Evolutionary conservation across 2,329 filamentous ascomycete species (phyloP), one percentile per base, ranked within the genome.

Genomic region (Phaeosphaeria sp.): DNA sequence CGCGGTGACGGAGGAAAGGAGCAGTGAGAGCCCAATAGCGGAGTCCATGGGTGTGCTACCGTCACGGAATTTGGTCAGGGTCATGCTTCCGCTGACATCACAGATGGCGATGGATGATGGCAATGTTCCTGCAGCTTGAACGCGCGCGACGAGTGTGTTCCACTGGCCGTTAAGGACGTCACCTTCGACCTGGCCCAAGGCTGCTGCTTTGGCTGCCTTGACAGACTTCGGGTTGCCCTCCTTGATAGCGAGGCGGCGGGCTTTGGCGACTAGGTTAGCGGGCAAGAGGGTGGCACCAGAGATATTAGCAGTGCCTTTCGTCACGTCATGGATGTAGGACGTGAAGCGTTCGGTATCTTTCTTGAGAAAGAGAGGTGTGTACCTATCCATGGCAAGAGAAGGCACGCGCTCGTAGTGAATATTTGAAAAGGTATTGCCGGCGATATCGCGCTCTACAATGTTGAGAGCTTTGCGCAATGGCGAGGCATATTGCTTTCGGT

Each of bases 341-440:
- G 75, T 72, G 68, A 88, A 88, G 10, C 78, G 77, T 0, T 80
- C 79, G 0, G 68, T 54, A 59, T 88, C 85, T 50, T 86, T 85
- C 39, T 71, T 68, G 0, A 78, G 73, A 62, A 88, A 88, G 2
- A 84, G 63, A 0, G 64, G 50, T 0, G 78, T 74, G 72, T 87
- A 85, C 2, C 78, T 78, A 43, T 81, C 79, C 85, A 88, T 87
- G 1, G 86, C 85, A 0, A 85, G 55, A 0, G 84, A 86, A 0
- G 85, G 84, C 0, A 88, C 74, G 1, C 79, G 80, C n/a, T 84
- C 79, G 64, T 88, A 88, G 46, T 84, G 77, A 77, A 88, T 87
- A 17, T 81, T 74, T 6, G 72, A 66, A 56, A 81, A 83, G 0
- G 74, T 79, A 2, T 82, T 75, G 30, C 79, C 78, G 0, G 80